Conservation (phyloP, 179 eudicot genomes). For the Camellia oleifera region DNA sequence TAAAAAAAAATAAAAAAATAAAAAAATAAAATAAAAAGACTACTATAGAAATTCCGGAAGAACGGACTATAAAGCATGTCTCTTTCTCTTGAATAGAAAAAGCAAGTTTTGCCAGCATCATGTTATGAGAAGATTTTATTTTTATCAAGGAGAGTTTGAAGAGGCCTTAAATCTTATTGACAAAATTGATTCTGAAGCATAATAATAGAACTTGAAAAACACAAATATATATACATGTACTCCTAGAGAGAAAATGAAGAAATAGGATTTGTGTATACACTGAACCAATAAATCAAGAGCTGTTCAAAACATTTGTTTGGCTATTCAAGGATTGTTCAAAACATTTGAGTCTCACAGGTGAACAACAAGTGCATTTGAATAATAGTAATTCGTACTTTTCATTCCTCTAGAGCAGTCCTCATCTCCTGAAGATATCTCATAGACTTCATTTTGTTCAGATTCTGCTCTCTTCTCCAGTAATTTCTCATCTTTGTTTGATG, state of each 20-base stretch:
- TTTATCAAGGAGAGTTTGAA: neutral
- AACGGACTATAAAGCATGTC: neutral
- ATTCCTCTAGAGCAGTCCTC: conserved; percentile 77
- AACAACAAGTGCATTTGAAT: neutral
- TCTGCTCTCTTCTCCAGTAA: conserved; percentile 29
- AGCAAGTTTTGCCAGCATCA: neutral
- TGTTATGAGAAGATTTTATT: neutral
- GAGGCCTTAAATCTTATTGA: neutral
- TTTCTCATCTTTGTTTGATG: conserved; percentile 24
- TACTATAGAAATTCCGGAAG: neutral
- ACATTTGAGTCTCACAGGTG: neutral
- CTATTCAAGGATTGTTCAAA: neutral
- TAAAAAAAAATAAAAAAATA: neutral
- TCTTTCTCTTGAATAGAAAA: neutral
- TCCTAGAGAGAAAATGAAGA: neutral
- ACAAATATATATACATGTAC: neutral
- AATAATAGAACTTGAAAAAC: no score
- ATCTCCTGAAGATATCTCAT: conserved; percentile 73
- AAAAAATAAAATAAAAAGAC: neutral
- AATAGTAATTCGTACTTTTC: conserved; percentile 56
- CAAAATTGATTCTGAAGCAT: neutral
- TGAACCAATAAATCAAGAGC: neutral
- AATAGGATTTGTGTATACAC: neutral
- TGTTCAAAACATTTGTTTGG: neutral
- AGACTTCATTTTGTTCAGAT: conserved; percentile 33